A percentile compares a stretch with the other conserved stretches of the same genome.
These are phyloP conservation scores for Lepidium didymum DNA, from an alignment of 345 rosid species.

Conservation along the genomic window DNA sequence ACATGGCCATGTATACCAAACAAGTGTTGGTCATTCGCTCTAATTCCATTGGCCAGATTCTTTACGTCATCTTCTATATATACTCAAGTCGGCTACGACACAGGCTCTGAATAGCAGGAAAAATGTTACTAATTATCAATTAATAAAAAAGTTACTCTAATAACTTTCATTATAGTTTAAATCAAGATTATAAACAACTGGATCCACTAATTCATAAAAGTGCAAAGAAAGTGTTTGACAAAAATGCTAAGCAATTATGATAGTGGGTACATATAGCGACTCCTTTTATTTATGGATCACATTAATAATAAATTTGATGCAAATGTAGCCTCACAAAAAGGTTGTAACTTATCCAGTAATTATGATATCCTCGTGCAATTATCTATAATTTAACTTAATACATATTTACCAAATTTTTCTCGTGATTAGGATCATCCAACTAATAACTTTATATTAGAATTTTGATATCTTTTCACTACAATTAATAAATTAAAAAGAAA, in stretches of 20 bases:
- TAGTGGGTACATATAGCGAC: neutral
- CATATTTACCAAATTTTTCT: no score
- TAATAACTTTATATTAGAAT: no score
- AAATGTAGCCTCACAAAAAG: neutral
- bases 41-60: conserved; percentile 5
- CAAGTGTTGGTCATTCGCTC: neutral
- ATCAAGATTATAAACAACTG: neutral
- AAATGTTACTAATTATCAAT: neutral
- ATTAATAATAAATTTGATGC: neutral
- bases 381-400: neutral
- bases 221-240: neutral
- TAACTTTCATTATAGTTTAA: neutral
- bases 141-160: neutral
- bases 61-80: neutral
- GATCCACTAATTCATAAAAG: neutral
- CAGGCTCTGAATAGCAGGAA: no score
- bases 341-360: conserved; percentile 1
- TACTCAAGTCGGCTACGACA: no score
- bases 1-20: no score
- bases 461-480: no score
- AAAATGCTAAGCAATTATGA: neutral
- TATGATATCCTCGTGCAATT: neutral
- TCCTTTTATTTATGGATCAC: conserved; percentile 2
- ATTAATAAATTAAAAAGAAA: no score
- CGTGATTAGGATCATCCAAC: no score